phyloP scores from a whole-genome alignment of 768 basidiomycete species.

The Macrolepiota dolichaula region DNA sequence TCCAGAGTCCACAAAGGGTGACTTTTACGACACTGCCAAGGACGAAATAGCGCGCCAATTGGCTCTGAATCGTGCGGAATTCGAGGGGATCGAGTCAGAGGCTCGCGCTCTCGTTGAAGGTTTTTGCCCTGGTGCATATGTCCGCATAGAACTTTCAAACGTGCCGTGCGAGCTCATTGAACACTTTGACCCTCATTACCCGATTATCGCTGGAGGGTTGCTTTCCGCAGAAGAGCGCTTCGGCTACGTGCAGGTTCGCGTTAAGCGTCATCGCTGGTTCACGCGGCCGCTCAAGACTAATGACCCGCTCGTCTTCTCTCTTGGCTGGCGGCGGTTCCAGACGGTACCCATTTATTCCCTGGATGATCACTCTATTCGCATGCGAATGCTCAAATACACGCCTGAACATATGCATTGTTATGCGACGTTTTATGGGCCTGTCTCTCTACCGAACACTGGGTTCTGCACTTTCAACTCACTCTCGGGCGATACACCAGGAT shows the following conservation, averaged over 20 bases:
- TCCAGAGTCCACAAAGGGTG: slow-evolving; percentile 70
- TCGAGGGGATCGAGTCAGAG: slow-evolving; percentile 73
- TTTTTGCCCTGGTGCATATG: slow-evolving; percentile 84
- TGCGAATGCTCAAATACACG: slow-evolving; percentile 99
- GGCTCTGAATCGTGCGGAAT: slow-evolving; percentile 80
- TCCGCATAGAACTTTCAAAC: slow-evolving; percentile 81
- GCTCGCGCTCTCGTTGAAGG: slow-evolving; percentile 86
- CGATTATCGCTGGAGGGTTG: slow-evolving; percentile 90
- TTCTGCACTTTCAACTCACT: slow-evolving; percentile 97
- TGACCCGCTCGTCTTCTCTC: slow-evolving; percentile 91
- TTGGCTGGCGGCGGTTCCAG: slow-evolving; percentile 99
- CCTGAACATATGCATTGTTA: slow-evolving; percentile 99
- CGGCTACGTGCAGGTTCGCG: slow-evolving; percentile 90
- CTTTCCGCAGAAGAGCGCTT: slow-evolving; percentile 88
- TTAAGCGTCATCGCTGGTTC: slow-evolving; percentile 97
- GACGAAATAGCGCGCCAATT: slow-evolving; percentile 87
- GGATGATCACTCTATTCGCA: slow-evolving; percentile 96
- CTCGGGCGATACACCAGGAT: slow-evolving; percentile 60
- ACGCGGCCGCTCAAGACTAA: slow-evolving; percentile 91
- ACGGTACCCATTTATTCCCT: slow-evolving; percentile 92
- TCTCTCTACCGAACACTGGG: slow-evolving; percentile 88
- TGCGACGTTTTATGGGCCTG: slow-evolving; percentile 95
- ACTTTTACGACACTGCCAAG: slow-evolving; percentile 91
- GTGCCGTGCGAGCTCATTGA: slow-evolving; percentile 93
- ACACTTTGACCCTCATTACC: slow-evolving; percentile 88